Percentiles rank a stretch among this genome's conserved stretches.
Evolutionary conservation across 2,329 filamentous ascomycete species (phyloP).

Genomic region (Pyricularia grisea): DNA sequence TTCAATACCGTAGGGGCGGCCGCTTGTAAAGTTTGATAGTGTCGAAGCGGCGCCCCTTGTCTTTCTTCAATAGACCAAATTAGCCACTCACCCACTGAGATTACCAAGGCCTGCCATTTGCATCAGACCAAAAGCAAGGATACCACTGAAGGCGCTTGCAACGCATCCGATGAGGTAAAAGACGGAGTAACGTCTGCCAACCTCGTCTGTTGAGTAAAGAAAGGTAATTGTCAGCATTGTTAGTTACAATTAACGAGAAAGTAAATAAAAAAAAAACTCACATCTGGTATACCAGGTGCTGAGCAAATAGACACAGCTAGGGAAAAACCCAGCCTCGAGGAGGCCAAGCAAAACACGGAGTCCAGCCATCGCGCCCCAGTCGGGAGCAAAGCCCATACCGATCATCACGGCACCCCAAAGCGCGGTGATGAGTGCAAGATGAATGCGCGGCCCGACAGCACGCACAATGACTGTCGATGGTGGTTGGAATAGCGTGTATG

Average conservation of each 20-base stretch:
- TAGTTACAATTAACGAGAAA: not conserved
- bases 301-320: conserved; percentile 61
- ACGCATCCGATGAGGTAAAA: conserved; percentile 63
- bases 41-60: not conserved
- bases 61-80: not conserved
- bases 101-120: conserved; percentile 48
- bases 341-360: conserved; percentile 51
- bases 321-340: conserved; percentile 64
- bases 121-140: conserved; percentile 62
- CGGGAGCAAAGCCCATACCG: conserved; percentile 52
- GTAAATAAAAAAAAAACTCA: conserved; percentile 21
- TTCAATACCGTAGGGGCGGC: not conserved
- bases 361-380: conserved; percentile 41
- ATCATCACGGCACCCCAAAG: conserved; percentile 55
- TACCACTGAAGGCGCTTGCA: conserved; percentile 56
- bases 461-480: conserved; percentile 61
- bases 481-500: conserved; percentile 63
- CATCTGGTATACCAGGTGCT: conserved; percentile 64
- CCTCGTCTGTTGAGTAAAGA: conserved; percentile 37
- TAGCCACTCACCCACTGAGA: conserved; percentile 19
- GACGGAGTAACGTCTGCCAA: conserved; percentile 58
- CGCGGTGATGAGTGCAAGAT: conserved; percentile 43
- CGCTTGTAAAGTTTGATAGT: not conserved
- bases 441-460: conserved; percentile 52
- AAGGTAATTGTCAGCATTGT: not conserved